These are phyloP conservation scores for Lasiosphaeria miniovina DNA, from an alignment of 495 filamentous ascomycete genomes.

Conservation along the genomic window DNA sequence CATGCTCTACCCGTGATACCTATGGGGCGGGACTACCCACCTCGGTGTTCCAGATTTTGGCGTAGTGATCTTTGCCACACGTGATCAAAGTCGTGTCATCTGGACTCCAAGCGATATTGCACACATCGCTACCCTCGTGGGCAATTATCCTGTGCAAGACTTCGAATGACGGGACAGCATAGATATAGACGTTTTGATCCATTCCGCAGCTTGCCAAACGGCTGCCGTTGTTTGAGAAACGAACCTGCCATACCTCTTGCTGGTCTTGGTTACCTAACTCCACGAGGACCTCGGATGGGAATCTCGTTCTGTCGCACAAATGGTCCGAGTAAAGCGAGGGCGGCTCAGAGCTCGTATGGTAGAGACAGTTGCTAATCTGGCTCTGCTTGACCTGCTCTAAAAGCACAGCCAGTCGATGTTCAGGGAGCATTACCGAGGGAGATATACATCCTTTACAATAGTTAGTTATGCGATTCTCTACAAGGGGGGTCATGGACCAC, in stretches of 20 bases:
- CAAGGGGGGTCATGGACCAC: constrained; percentile 23
- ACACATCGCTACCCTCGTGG: constrained; percentile 60
- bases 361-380: constrained; percentile 81
- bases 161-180: constrained; percentile 69
- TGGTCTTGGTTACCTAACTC: constrained; percentile 73
- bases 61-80: constrained; percentile 70
- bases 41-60: constrained; percentile 73
- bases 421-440: constrained; percentile 96
- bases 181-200: constrained; percentile 74
- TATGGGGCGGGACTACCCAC: constrained; percentile 46
- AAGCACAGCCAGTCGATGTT: constrained; percentile 84
- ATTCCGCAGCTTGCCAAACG: constrained; percentile 78
- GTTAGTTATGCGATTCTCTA: constrained; percentile 15
- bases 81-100: constrained; percentile 82
- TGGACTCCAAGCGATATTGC: constrained; percentile 84
- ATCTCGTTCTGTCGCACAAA: constrained; percentile 72
- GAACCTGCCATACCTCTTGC: constrained; percentile 79
- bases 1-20: neutral
- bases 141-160: constrained; percentile 61
- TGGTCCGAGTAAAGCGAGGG: constrained; percentile 91
- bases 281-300: constrained; percentile 64
- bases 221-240: constrained; percentile 86
- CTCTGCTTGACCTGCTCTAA: constrained; percentile 75
- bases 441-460: constrained; percentile 73
- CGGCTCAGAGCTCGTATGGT: constrained; percentile 75